Evolutionary conservation across 495 filamentous ascomycete species (phyloP), one percentile per base, ranked within the genome.

Genomic region (Penicillium ucsense): DNA sequence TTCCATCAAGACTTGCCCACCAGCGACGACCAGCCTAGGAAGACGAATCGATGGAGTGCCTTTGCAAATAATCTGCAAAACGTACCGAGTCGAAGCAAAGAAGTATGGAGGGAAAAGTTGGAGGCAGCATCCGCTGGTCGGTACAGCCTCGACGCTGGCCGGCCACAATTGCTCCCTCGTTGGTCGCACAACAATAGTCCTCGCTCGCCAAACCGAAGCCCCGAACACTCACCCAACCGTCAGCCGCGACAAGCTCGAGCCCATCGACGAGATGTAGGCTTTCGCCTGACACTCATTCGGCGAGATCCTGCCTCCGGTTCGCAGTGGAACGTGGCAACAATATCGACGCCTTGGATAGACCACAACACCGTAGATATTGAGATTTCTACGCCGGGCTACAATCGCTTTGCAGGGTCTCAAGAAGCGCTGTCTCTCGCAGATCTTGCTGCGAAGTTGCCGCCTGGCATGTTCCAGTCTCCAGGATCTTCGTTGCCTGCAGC

Each of bases 301-400:
- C 85, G 92, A 33, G 88, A 96, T 65, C 85, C 88, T 3, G 71
- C 78, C 1, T 83, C 83, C 29, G 81, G 83, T 8, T 76, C 73
- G 35, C 92, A 98, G 61, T 95, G 88, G 87, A 95, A 96, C 54
- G 81, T 96, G 30, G 89, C 84, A 4, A 84, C 70, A 37, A 80
- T 95, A 36, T 72, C 73, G 20, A 77, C 71, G 4, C 52, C 62
- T 4, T 55, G 51, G 11, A 48, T 59, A 45, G 62, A 72, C 39
- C 58, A 47, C 30, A 64, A 60, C 46, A 48, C 62, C 3, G 65
- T 85, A 40, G 70, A 78, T 54, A 75, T 89, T 38, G 80, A 85
- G 5, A 76, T 81, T 27, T 70, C 70, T 3, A 83, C 79, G 0
- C 70, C 77, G 0, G 82, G 83, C 12, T 85, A 85, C 57, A 69